Percentiles rank a stretch among this genome's conserved stretches.
Conservation (phyloP, 257 asterid species). For the Gentiana macrophylla region DNA sequence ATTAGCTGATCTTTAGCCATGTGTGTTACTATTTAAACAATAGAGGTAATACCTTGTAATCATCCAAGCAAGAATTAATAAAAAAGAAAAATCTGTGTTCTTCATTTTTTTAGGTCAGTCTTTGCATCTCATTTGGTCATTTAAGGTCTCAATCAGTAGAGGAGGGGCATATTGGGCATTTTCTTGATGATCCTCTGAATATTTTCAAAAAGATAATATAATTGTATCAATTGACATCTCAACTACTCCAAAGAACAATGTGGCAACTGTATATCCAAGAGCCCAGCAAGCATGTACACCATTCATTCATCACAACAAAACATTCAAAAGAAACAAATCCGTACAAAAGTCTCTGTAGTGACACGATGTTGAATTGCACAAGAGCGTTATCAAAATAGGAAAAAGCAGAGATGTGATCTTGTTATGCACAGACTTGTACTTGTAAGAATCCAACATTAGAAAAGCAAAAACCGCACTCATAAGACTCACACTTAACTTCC, state of each 20-base stretch:
- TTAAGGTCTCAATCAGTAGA: conserved; percentile 69
- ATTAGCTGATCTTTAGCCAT: too few species aligned
- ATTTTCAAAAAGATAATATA: conserved; percentile 92
- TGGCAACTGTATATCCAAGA: conserved; percentile 80
- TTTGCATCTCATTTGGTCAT: conserved; percentile 75
- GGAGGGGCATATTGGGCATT: conserved; percentile 94
- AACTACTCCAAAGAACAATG: conserved; percentile 93
- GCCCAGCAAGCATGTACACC: conserved; percentile 77
- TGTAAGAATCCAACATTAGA: conserved; percentile 82
- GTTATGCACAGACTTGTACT: conserved; percentile 66
- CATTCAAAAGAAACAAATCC: too few species aligned
- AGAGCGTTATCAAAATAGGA: conserved; percentile 75
- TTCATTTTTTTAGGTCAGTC: conserved; percentile 85
- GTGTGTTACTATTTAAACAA: too few species aligned
- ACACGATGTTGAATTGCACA: too few species aligned
- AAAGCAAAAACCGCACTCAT: conserved; percentile 82
- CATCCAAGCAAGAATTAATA: too few species aligned
- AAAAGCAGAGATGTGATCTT: conserved; percentile 88
- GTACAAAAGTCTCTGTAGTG: neutral
- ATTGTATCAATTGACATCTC: conserved; percentile 97
- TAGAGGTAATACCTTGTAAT: too few species aligned
- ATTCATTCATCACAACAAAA: neutral
- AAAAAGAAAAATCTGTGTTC: too few species aligned
- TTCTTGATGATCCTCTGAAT: conserved; percentile 97
- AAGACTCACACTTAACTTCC: conserved; percentile 95